These are phyloP conservation scores for Jacaranda copaia DNA, from an alignment of 257 asterid species.

Conservation along the genomic window DNA sequence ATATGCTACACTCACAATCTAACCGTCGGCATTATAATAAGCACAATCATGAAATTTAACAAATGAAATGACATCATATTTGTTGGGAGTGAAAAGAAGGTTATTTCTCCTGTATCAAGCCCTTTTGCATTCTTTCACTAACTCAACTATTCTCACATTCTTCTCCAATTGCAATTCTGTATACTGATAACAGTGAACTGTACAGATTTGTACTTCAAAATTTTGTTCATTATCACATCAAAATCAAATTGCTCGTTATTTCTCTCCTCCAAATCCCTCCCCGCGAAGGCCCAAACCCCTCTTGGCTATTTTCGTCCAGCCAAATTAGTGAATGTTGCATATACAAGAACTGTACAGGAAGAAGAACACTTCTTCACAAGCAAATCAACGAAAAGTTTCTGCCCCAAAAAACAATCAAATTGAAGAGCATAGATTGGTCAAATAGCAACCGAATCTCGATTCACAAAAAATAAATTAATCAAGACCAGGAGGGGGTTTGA, in stretches of 20 bases:
- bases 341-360: not conserved
- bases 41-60: not conserved
- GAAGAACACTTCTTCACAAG: not conserved
- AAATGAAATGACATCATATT: not conserved
- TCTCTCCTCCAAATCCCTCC: not conserved
- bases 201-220: not conserved
- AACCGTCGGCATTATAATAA: not conserved
- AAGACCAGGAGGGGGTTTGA: not conserved
- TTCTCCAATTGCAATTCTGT: not conserved
- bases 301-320: not conserved
- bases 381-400: too few relatives aligned
- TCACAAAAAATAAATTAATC: not conserved
- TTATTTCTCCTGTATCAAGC: not conserved
- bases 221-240: not conserved
- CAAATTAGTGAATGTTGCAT: not conserved
- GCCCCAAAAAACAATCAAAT: not conserved
- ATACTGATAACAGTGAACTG: not conserved
- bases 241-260: not conserved
- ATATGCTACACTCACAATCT: not conserved
- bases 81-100: not conserved
- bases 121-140: not conserved
- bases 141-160: not conserved
- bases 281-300: not conserved
- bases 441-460: not conserved
- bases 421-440: not conserved